Evolutionary conservation across 2,329 filamentous ascomycete species (phyloP).

Genomic region (Diaporthe vaccinii): DNA sequence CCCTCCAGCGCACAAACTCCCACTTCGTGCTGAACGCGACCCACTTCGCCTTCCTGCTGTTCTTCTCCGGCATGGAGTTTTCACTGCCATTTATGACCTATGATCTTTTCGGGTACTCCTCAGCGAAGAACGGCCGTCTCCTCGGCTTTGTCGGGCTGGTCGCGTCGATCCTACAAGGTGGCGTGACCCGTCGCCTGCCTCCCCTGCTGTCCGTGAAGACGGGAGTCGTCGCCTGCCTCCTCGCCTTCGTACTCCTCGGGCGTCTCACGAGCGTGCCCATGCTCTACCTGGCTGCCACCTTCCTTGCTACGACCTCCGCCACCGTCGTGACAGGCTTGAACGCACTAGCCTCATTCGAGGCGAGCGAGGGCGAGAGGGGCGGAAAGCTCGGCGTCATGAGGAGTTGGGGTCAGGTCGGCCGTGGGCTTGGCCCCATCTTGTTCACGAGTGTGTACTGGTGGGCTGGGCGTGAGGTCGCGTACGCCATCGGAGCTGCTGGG

Average conservation of each 20-base stretch:
- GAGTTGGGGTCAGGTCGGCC: conserved; percentile 86
- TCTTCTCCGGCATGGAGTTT: conserved; percentile 97
- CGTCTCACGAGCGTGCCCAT: conserved; percentile 75
- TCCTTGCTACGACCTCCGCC: conserved; percentile 90
- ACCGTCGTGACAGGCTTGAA: conserved; percentile 96
- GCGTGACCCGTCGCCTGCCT: conserved; percentile 87
- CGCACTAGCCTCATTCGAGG: conserved; percentile 91
- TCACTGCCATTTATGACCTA: conserved; percentile 98
- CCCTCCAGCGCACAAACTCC: conserved; percentile 78
- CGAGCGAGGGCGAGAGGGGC: conserved; percentile 82
- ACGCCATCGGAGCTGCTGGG: conserved; percentile 82
- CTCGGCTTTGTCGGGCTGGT: conserved; percentile 93
- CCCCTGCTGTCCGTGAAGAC: conserved; percentile 84
- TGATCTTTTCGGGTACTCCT: conserved; percentile 87
- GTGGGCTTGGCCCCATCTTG: conserved; percentile 86
- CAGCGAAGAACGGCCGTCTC: conserved; percentile 84
- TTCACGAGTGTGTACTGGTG: conserved; percentile 99
- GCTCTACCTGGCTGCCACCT: conserved; percentile 85
- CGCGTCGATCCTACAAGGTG: conserved; percentile 92
- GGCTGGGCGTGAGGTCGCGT: conserved; percentile 90
- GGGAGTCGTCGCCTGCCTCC: conserved; percentile 82
- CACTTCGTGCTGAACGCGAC: conserved; percentile 85
- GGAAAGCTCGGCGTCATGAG: conserved; percentile 88
- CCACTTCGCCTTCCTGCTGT: conserved; percentile 92
- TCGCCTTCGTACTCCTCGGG: conserved; percentile 85